Evolutionary conservation across 1,139 yeast genomes (phyloP), one percentile per base, ranked within the genome.

Genomic region (Sugiyamaella novakii): DNA sequence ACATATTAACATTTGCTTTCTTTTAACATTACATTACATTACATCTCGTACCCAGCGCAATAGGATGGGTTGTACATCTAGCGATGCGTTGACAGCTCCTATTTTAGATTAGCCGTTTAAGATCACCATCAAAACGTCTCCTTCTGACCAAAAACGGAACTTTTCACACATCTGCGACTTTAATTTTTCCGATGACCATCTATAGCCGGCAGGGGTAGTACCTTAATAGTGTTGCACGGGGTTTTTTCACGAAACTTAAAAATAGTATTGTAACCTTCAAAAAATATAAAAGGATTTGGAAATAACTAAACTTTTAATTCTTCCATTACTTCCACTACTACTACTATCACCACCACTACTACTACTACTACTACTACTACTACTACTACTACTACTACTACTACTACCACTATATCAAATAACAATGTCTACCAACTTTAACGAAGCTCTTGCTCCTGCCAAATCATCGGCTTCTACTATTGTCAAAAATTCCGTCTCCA

Each of bases 401-500:
- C 27, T 24, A 24, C 27, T 24, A 24, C 27, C n/a, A 24, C 27
- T 24, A 24, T n/a, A n/a, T n/a, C n/a, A n/a, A n/a, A n/a, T n/a
- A n/a, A n/a, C n/a, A 11, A 47, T 43, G 47, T 38, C 51, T 37
- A 34, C 51, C 28, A 28, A 43, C 19, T 48, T 43, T 43, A 45
- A 48, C 29, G 47, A 43, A 39, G 21, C 48, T 11, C 51, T 48
- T 12, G 49, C 56, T 28, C 56, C 56, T 21, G 43, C 44, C 35
- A 51, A 51, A 47, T 46, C 49, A 12, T 49, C 55, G 18, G 38
- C 54, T 28, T 48, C 54, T 24, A 41, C 54, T 21, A 42, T 51
- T 28, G 49, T 53, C 33, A 50, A 46, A 47, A 45, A 49, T 43
- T 53, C 56, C 18, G 33, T 53, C 33, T 48, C 45, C 37, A 51